These are phyloP conservation scores for Saccharum officinarum DNA, from an alignment of 176 grass and related monocot genomes.

Conservation along the genomic window DNA sequence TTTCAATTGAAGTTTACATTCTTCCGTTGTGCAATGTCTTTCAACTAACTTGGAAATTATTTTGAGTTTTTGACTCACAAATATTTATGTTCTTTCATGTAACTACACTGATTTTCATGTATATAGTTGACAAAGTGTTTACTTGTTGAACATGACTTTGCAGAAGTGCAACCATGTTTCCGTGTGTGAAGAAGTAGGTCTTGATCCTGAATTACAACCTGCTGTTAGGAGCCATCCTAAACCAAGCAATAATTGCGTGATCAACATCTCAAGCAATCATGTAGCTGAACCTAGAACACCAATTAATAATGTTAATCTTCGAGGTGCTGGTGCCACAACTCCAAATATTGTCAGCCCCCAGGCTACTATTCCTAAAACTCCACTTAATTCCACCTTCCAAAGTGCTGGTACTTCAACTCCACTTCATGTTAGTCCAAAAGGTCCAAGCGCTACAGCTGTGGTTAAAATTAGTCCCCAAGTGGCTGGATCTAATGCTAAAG, in stretches of 20 bases:
- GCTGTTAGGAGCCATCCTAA: constrained; percentile 16
- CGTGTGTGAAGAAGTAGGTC: constrained; percentile 38
- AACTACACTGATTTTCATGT: neutral
- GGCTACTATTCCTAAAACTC: constrained; percentile 9
- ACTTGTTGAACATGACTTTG: constrained; percentile 8
- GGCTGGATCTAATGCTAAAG: constrained; percentile 15
- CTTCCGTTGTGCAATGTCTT: neutral
- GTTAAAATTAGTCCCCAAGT: constrained; percentile 26
- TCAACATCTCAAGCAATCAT: constrained; percentile 8
- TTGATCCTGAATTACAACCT: constrained; percentile 8
- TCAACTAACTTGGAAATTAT: neutral
- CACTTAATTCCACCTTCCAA: constrained; percentile 13
- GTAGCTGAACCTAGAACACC: constrained; percentile 1
- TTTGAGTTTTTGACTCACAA: neutral
- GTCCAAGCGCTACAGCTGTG: neutral
- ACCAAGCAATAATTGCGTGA: neutral
- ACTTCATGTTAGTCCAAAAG: constrained; percentile 26
- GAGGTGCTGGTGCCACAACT: constrained; percentile 1
- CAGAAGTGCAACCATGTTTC: constrained; percentile 46
- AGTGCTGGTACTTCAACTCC: constrained; percentile 35
- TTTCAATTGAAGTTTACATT: neutral
- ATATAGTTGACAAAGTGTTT: neutral
- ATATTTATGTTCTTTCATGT: neutral
- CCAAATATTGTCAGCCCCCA: neutral
- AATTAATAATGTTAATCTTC: neutral